phyloP scores from a whole-genome alignment of 1,284 basidiomycete genomes.

The Tremellales sp. region DNA sequence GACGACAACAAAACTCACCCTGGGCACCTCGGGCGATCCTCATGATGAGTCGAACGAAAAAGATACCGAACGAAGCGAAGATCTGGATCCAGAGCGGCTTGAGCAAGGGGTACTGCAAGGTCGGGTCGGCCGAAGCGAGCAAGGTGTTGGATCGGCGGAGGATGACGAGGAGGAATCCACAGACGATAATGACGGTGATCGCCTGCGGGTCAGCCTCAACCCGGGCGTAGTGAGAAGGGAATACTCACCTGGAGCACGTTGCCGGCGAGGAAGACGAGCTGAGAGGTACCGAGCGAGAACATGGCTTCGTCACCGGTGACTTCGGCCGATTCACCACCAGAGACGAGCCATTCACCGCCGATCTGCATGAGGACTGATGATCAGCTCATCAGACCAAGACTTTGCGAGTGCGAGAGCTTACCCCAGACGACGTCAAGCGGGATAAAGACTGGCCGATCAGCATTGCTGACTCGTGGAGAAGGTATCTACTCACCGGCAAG shows the following conservation, averaged over 20 bases:
- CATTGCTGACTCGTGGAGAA: not conserved
- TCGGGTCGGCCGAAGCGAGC: conserved; percentile 12
- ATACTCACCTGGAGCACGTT: conserved; percentile 18
- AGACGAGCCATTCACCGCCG: conserved; percentile 23
- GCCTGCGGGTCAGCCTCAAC: conserved; percentile 4
- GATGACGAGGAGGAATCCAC: conserved; percentile 34
- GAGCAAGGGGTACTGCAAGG: conserved; percentile 18
- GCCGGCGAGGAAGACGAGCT: conserved; percentile 27
- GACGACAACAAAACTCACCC: conserved; percentile 15
- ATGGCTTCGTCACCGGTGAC: conserved; percentile 15
- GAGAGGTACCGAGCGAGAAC: conserved; percentile 25
- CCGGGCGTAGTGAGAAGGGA: conserved; percentile 4
- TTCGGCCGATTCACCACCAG: conserved; percentile 17
- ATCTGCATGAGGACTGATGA: conserved; percentile 24
- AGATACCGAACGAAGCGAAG: conserved; percentile 18
- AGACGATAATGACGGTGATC: conserved; percentile 21
- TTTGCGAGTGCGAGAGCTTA: conserved; percentile 6
- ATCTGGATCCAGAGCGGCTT: conserved; percentile 19
- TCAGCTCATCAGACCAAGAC: not conserved
- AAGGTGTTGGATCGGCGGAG: conserved; percentile 14
- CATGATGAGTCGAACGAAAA: conserved; percentile 27
- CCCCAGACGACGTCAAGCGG: conserved; percentile 28
- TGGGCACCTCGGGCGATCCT: conserved; percentile 30
- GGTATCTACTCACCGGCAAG: conserved; percentile 18
- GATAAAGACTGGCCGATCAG: conserved; percentile 17